Conservation (phyloP, 192 early-diverging fungal species). For the Gamsiella multidivaricata region DNA sequence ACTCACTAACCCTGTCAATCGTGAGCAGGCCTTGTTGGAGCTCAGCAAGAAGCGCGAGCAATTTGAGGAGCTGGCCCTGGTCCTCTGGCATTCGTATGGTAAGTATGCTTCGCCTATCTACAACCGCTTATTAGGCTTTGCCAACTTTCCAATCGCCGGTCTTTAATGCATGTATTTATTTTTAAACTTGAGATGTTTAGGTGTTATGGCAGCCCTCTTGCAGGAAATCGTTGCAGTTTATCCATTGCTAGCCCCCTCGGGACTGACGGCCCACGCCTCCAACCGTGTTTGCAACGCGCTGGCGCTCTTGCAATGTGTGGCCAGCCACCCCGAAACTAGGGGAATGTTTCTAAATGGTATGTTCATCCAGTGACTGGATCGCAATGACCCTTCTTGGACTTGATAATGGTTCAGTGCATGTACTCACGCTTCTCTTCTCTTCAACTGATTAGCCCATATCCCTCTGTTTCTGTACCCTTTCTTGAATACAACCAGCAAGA, state of each 20-base stretch:
- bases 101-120: neutral
- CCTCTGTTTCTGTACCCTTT: constrained; percentile 97
- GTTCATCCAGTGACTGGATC: neutral
- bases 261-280: constrained; percentile 86
- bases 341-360: constrained; percentile 82
- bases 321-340: constrained; percentile 92
- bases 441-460: constrained; percentile 78
- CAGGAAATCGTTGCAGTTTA: constrained; percentile 98
- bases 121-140: no score
- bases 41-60: constrained; percentile 94
- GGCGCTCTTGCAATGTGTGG: constrained; percentile 95
- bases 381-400: neutral
- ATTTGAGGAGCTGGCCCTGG: constrained; percentile 94
- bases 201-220: constrained; percentile 93
- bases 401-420: neutral
- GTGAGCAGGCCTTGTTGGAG: constrained; percentile 93
- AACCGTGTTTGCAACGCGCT: constrained; percentile 98
- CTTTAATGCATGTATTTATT: no score
- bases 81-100: constrained; percentile 84
- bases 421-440: neutral
- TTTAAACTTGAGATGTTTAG: constrained; percentile 44
- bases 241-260: constrained; percentile 87
- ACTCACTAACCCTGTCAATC: constrained; percentile 74
- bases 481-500: constrained; percentile 95
- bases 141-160: no score